Base-by-base conservation (phyloP, 1,139 yeast species). In the Yamadazyma blattariae region DNA sequence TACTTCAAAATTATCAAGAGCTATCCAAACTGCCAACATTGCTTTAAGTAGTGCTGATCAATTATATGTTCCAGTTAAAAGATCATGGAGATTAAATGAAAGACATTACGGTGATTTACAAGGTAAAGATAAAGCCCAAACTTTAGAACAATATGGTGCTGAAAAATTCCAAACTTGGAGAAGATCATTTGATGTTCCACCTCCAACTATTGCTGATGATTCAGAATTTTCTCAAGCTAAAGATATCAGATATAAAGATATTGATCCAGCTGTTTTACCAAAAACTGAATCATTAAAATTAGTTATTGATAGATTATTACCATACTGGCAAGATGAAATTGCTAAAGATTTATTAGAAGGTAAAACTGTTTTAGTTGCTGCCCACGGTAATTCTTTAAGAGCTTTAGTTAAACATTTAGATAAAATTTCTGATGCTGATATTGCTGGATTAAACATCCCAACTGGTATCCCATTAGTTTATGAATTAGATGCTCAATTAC, bases 21-120 rank as follows among this genome's bases (percentile, higher is more conserved):
- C 98, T 50, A 92, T 90, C 62, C 96, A 89, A 74, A 92, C 97
- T 47, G 97, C 97, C 56, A 83, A 92, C 84, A 80, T 90, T 66
- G 97, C 97, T 44, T 77, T 92, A 56, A 87, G 85, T 47, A 66
- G 74, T 48, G 92, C 97, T 45, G 97, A 88, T 68, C 89, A 90
- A 63, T 73, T 87, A 57, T 90, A 80, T 78, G 77, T 92, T 51
- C 96, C 95, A 59, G 95, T 87, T 58, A 82, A 84, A 72, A 86
- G 97, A 77, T 77, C 90, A 41, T 90, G 97, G 97, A 84, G 97
- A 77, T 81, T 90, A 67, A 90, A 90, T 72, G 98, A 90, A 76
- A 92, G 97, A 77, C 97, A 90, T 73, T 90, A 90, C 73, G 98
- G 98, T 77, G 97, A 89, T 54, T 79, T 92, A 58, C 97, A 92